Percentiles rank a stretch among this genome's conserved stretches.
These are phyloP conservation scores for Chaetomiaceae sp. DNA, from an alignment of 2,329 filamentous ascomycete species.

Conservation along the genomic window DNA sequence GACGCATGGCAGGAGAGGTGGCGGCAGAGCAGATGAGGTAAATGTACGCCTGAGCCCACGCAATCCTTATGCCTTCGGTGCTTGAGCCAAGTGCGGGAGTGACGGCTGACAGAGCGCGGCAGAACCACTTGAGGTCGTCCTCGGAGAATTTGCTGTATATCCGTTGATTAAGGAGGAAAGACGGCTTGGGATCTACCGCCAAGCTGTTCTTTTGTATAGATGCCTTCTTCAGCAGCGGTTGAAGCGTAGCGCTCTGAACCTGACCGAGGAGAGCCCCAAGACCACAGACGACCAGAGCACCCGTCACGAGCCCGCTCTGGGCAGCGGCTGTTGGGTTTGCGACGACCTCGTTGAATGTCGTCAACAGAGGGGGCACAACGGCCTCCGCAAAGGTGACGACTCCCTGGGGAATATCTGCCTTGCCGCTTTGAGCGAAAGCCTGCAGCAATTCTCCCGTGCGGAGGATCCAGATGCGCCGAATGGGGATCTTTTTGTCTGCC, in stretches of 20 bases:
- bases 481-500: constrained; percentile 73
- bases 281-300: constrained; percentile 68
- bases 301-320: constrained; percentile 77
- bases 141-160: constrained; percentile 74
- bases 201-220: constrained; percentile 62
- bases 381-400: constrained; percentile 49
- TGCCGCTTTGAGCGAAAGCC: constrained; percentile 41
- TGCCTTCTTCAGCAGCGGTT: constrained; percentile 53
- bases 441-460: constrained; percentile 68
- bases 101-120: constrained; percentile 62
- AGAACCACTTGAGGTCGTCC: constrained; percentile 75
- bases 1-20: constrained; percentile 58
- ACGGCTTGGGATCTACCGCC: constrained; percentile 70
- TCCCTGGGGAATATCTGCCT: constrained; percentile 40
- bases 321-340: constrained; percentile 73
- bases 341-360: constrained; percentile 71
- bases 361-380: constrained; percentile 52
- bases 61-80: constrained; percentile 48
- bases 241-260: constrained; percentile 47
- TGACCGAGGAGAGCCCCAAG: constrained; percentile 52
- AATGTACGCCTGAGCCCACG: constrained; percentile 84
- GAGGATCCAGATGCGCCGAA: constrained; percentile 76
- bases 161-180: constrained; percentile 78
- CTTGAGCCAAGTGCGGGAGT: constrained; percentile 50
- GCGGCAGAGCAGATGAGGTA: constrained; percentile 64